A percentile compares a stretch with the other conserved stretches of the same genome.
Conservation (phyloP, 148 eudicot species). For the Rhododendron vialii region DNA sequence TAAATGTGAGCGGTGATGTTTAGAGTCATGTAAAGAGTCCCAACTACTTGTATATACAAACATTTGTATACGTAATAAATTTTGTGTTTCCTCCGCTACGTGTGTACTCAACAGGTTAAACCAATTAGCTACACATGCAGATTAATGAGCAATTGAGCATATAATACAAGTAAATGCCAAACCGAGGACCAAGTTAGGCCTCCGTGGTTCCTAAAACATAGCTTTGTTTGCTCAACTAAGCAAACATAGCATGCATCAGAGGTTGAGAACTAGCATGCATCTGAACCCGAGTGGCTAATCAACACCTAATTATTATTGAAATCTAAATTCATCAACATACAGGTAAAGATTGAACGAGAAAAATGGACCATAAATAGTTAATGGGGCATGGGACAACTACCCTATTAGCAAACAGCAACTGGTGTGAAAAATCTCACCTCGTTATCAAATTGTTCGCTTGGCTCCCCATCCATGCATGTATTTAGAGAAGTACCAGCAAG, state of each 20-base stretch:
- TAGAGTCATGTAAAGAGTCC: no score
- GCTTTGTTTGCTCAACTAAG: not conserved
- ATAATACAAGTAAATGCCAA: not conserved
- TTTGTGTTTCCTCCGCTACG: not conserved
- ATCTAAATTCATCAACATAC: not conserved
- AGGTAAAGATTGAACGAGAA: not conserved
- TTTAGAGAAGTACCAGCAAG: conserved; percentile 1
- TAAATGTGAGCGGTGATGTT: no score
- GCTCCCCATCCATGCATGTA: conserved; percentile 23
- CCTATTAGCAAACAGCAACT: not conserved
- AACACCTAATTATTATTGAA: not conserved
- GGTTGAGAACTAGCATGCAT: not conserved
- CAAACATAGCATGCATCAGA: not conserved
- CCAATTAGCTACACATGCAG: no score
- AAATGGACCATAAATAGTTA: not conserved
- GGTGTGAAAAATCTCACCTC: conserved; percentile 43
- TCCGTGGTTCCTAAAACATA: not conserved
- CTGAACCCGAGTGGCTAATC: not conserved
- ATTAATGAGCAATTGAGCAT: not conserved
- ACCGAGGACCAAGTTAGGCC: not conserved
- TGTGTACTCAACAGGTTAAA: no score
- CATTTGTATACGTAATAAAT: no score
- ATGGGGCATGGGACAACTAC: not conserved
- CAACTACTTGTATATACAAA: no score
- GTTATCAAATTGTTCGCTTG: conserved; percentile 33